A percentile compares a stretch with the other conserved stretches of the same genome.
phyloP scores from a whole-genome alignment of 768 basidiomycete genomes.

The Sporobolomyces pararoseus region DNA sequence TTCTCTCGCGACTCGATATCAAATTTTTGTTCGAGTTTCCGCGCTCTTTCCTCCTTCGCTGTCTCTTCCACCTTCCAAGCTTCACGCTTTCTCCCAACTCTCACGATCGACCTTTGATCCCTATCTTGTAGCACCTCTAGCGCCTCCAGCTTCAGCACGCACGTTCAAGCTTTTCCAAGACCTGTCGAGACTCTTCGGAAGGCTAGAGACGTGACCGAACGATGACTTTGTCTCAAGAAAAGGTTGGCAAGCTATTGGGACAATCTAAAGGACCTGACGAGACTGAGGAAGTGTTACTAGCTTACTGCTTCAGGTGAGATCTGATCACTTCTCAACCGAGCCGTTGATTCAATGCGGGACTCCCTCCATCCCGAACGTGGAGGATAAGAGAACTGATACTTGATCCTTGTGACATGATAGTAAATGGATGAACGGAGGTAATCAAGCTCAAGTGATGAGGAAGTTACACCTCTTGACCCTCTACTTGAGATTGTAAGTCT shows the following conservation, averaged over 20 bases:
- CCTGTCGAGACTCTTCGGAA: no score
- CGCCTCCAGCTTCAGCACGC: no score
- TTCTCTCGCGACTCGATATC: no score
- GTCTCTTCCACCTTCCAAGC: background rate
- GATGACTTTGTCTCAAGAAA: slow-evolving; percentile 19
- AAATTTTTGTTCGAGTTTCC: no score
- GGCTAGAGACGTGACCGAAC: background rate
- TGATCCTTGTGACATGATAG: background rate
- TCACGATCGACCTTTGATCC: no score
- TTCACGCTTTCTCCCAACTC: no score
- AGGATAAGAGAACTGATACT: background rate
- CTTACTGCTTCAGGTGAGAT: slow-evolving; percentile 23
- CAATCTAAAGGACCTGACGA: background rate
- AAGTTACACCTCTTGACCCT: slow-evolving; percentile 31
- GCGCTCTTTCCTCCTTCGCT: background rate
- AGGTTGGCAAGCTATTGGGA: slow-evolving; percentile 20
- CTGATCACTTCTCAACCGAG: background rate
- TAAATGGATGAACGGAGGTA: slow-evolving; percentile 32
- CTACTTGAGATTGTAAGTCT: slow-evolving; percentile 24
- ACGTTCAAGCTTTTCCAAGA: no score
- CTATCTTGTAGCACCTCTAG: no score
- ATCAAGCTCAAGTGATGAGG: slow-evolving; percentile 22
- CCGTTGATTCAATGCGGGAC: background rate
- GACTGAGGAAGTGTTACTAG: slow-evolving; percentile 32
- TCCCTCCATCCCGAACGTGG: background rate